Conservation (phyloP, 148 eudicot species). For the Nepenthes mirabilis region DNA sequence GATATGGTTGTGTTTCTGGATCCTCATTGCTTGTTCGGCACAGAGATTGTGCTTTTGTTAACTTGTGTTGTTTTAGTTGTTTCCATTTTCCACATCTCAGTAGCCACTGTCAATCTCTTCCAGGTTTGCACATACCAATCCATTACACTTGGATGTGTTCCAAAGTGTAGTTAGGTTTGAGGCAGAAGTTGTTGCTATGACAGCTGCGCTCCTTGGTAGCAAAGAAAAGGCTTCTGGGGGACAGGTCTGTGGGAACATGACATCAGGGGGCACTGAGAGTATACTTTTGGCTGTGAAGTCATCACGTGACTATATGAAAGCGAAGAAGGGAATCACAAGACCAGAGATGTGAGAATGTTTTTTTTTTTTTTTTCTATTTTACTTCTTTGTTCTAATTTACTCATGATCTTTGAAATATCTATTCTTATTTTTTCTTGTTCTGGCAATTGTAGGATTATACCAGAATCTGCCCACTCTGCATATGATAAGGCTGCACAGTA, state of each 20-base stretch:
- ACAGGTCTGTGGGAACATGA: slow-evolving; percentile 96
- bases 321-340: slow-evolving; percentile 54
- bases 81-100: not conserved
- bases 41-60: not conserved
- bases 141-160: slow-evolving; percentile 92
- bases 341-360: slow-evolving; percentile 54
- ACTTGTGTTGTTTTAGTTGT: not conserved
- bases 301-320: slow-evolving; percentile 93
- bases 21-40: too few relatives aligned
- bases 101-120: slow-evolving; percentile 1
- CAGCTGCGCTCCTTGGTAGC: slow-evolving; percentile 80
- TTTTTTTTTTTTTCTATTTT: not conserved
- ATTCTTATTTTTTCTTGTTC: not conserved
- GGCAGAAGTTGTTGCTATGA: slow-evolving; percentile 96
- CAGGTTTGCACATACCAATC: slow-evolving; percentile 99
- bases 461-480: slow-evolving; percentile 97
- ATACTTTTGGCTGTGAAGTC: slow-evolving; percentile 83
- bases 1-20: too few relatives aligned
- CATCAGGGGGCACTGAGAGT: slow-evolving; percentile 99
- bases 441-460: slow-evolving; percentile 51
- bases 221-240: slow-evolving; percentile 80
- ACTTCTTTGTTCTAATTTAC: slow-evolving; percentile 1
- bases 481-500: slow-evolving; percentile 99
- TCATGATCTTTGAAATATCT: not conserved
- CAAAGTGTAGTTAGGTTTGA: slow-evolving; percentile 73